Evolutionary conservation across 495 filamentous ascomycete species (phyloP).

Genomic region (Penicillium alfredii): DNA sequence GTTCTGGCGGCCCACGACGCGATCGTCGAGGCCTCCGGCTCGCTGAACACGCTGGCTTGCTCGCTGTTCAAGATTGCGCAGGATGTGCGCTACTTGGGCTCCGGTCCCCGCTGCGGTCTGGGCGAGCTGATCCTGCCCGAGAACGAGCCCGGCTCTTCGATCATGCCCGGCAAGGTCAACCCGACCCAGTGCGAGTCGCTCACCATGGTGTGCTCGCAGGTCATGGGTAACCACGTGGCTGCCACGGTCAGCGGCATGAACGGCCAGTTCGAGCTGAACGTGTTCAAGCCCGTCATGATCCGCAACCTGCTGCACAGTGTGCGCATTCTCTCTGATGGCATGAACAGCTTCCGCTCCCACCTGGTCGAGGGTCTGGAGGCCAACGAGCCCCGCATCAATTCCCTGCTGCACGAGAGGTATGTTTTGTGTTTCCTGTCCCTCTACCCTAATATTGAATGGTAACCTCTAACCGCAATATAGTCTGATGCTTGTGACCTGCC

Average conservation of each 20-base stretch:
- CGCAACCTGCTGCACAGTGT: conserved; percentile 88
- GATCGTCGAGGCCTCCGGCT: conserved; percentile 86
- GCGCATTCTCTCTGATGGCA: conserved; percentile 81
- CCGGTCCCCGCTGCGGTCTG: conserved; percentile 90
- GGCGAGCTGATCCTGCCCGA: conserved; percentile 89
- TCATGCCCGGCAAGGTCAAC: conserved; percentile 99
- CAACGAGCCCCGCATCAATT: conserved; percentile 82
- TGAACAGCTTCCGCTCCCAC: conserved; percentile 91
- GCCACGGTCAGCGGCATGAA: conserved; percentile 91
- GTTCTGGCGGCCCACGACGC: conserved; percentile 96
- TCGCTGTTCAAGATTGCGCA: conserved; percentile 98
- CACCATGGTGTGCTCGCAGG: conserved; percentile 96
- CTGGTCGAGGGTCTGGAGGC: conserved; percentile 83
- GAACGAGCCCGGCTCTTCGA: conserved; percentile 94
- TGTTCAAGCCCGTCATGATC: conserved; percentile 97
- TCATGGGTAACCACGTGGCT: conserved; percentile 94
- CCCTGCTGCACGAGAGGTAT: conserved; percentile 81
- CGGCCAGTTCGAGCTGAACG: conserved; percentile 98
- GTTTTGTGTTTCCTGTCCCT: conserved; percentile 30
- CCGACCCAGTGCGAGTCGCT: conserved; percentile 96
- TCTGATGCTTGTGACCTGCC: conserved; percentile 96
- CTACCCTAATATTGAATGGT: too few relatives aligned
- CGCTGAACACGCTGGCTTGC: conserved; percentile 85
- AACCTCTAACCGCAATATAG: too few relatives aligned
- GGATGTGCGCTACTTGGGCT: conserved; percentile 94